Base-by-base conservation (phyloP, 345 rosid species). In the Pelargonium nanum region DNA sequence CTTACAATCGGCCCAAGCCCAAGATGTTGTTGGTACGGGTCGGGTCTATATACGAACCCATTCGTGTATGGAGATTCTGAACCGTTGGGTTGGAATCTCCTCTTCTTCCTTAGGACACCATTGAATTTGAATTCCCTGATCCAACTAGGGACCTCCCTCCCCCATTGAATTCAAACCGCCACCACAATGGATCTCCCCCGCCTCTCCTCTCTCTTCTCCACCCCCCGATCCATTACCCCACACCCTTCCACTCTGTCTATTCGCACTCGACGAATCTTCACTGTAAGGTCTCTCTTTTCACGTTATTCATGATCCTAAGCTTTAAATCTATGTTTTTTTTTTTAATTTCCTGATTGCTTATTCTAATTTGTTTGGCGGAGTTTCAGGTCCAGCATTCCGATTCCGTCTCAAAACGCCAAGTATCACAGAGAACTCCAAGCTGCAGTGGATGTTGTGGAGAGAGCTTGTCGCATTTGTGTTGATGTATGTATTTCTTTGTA, bases 401-500 rank as follows among this genome's bases (percentile, higher is more conserved):
- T 82, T 57, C 76, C 81, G 0, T 78, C 65, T 58, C 78, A 78
- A 57, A 81, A 77, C 64, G 87, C 91, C 8, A 82, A 78, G 75
- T 91, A 85, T 56, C 81, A 76, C 61, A 74, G 63, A 66, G 96
- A 91, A 74, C 86, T 91, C 19, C 82, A 79, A 56, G 87, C 83
- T 22, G 96, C 95, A 19, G 72, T 85, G 56, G 83, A 73, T 63
- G 81, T 78, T 4, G 92, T 88, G 32, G 87, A 81, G 74, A 81
- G 83, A 75, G 95, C 98, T 56, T 91, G 96, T 68, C 77, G 79
- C 20, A 87, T 91, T 61, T 91, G 96, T 60, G 66, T 86, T 17
- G 91, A 85, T 51, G 98, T 88, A 77, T 55, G 24, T 55, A 13
- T 10, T 22, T n/a, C n/a, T 55, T 55, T 55, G 13, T 2, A 55